A percentile compares a stretch with the other conserved stretches of the same genome.
Evolutionary conservation across 129 eudicot genomes (phyloP).

Genomic region (Dittrichia graveolens): DNA sequence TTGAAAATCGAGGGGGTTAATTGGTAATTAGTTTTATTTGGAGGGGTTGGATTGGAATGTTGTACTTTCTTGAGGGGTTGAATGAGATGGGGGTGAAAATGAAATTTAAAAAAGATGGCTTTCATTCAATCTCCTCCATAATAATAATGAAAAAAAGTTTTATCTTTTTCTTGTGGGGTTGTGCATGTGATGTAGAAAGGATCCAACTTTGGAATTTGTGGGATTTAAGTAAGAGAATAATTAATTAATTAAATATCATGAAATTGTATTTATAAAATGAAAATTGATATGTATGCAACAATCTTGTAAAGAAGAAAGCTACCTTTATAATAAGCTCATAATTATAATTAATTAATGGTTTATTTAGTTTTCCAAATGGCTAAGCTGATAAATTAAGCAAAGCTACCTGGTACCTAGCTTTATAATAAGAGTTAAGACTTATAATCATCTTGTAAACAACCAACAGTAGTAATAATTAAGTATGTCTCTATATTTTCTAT

Average conservation of each 20-base stretch:
- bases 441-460: too few species aligned
- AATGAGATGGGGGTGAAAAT: constrained; percentile 12
- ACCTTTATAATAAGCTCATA: too few species aligned
- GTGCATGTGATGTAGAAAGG: constrained; percentile 36
- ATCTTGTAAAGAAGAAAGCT: not conserved
- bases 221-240: constrained; percentile 15
- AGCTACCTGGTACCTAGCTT: too few species aligned
- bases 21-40: constrained; percentile 24
- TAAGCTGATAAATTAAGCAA: too few species aligned
- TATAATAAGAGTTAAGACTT: too few species aligned
- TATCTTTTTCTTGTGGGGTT: constrained; percentile 32
- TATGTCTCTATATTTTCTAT: too few species aligned
- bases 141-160: constrained; percentile 24
- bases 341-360: too few species aligned
- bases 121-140: constrained; percentile 33
- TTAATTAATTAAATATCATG: not conserved
- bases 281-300: not conserved
- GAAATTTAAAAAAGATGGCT: constrained; percentile 18
- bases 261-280: not conserved
- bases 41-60: constrained; percentile 32
- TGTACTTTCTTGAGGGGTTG: constrained; percentile 31
- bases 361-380: too few species aligned
- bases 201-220: constrained; percentile 32
- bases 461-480: too few species aligned
- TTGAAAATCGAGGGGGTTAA: constrained; percentile 30